Base-by-base conservation (phyloP, 2,329 filamentous ascomycete species). In the Apiospora phragmitis region DNA sequence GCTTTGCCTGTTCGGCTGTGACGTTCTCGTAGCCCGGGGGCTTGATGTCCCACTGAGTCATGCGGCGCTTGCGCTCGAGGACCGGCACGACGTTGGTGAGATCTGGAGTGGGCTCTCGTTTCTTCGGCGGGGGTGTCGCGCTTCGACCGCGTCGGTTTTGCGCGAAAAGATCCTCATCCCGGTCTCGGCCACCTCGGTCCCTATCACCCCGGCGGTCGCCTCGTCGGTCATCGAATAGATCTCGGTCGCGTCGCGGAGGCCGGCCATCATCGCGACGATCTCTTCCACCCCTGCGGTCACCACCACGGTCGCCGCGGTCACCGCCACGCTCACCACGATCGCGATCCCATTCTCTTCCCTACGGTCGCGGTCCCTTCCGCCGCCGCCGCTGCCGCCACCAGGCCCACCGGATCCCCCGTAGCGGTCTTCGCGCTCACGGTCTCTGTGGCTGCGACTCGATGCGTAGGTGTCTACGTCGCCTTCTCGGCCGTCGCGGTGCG, bases 31-130 rank as follows among this genome's bases (percentile, higher is more conserved):
- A 99, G 62, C 96, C 95, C 21, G 94, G 94, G 7, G 96, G 96
- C 84, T 99, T 99, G 82, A 99, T 98, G 81, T 99, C 97, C 96
- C 96, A 99, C 82, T 99, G 97, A 45, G 95, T 98, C 86, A 99
- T 85, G 71, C 96, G 92, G 76, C 97, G 92, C 86, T 95, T 96
- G 77, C 95, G 92, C 78, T 95, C 92, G 73, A 94, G 85, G 71
- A 99, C 87, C 4, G 94, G 89, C n/a, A 92, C 86, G 71, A 97
- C 85, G 77, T 97, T 91, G 72, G 95, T 97, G 79, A 99, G 86
- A 81, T 99, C 97, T 45, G 96, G 97, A 0, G 96, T 99, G 9
- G 96, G 94, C 82, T 99, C 96, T 81, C 94, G 92, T 85, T 95
- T 96, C 86, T 97, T 97, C 12, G 91, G 90, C 38, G 93, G 93